Evolutionary conservation across 805 yeast species (phyloP), one percentile per base, ranked within the genome.

Genomic region (Saturnispora ahearnii): DNA sequence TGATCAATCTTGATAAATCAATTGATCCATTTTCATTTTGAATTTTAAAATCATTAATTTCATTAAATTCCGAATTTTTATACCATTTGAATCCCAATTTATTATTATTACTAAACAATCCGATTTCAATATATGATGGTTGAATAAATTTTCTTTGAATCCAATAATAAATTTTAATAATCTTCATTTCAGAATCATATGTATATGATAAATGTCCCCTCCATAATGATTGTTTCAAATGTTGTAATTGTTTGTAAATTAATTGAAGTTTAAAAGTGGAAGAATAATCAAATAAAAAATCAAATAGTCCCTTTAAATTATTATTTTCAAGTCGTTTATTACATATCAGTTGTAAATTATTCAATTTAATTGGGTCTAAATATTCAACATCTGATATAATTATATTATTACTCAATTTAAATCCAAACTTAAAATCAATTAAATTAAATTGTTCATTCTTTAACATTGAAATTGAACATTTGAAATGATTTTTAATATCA

Each of bases 401-500:
- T 30, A 58, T 50, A 40, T 62, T 62, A n/a, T 65, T 64, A 36
- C 67, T 67, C 28, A 74, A 69, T 9, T 76, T 73, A 58, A 84
- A 82, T 22, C 76, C 68, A 50, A 89, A 76, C 49, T 78, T 73
- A 64, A 89, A 84, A 62, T 87, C 91, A 21, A 91, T 84, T 52
- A 88, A 73, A 60, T 82, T 86, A 57, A 85, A 82, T 13, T 88
- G 88, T 26, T 81, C 80, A 57, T 79, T 82, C 5, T 81, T 81
- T n/a, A 52, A 44, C 34, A 87, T 81, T 0, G 93, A 86, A n/a
- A 90, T 72, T 24, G 89, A 87, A 13, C 88, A 74, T 61, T 81
- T 80, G 60, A 86, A 88, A 45, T 83, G 83, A 48, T 78, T 73
- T 1, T 75, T 73, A 2, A 86, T 77, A 3, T 75, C 70, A 56